Conservation (phyloP, 2,329 filamentous ascomycete species). For the Setomelanomma holmii region DNA sequence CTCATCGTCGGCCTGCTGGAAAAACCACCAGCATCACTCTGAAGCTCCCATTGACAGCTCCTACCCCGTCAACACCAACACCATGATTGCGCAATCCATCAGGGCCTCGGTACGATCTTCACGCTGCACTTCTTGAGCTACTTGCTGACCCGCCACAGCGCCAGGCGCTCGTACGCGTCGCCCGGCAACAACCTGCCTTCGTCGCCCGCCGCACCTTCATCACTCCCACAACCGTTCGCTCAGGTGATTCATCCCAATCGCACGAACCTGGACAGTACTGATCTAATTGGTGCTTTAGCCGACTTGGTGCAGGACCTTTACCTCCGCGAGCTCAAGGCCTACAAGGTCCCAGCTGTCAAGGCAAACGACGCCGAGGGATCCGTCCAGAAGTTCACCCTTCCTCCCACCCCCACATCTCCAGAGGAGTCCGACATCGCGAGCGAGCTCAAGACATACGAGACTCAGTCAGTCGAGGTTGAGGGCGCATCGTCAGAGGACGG, state of each 20-base stretch:
- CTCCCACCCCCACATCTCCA: slow-evolving; percentile 83
- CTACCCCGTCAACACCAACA: slow-evolving; percentile 40
- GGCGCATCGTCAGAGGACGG: slow-evolving; percentile 70
- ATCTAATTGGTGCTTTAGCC: slow-evolving; percentile 64
- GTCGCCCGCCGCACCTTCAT: slow-evolving; percentile 69
- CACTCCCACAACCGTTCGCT: slow-evolving; percentile 65
- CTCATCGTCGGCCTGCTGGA: slow-evolving; percentile 14
- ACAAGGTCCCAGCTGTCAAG: slow-evolving; percentile 87
- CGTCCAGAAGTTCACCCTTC: slow-evolving; percentile 84
- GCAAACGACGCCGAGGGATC: slow-evolving; percentile 86
- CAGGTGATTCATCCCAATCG: slow-evolving; percentile 60
- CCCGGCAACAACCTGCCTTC: slow-evolving; percentile 62
- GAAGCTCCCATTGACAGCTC: slow-evolving; percentile 43
- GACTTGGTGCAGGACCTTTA: slow-evolving; percentile 98
- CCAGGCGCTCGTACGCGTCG: slow-evolving; percentile 66
- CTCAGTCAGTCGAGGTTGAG: slow-evolving; percentile 92
- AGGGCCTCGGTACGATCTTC: slow-evolving; percentile 63
- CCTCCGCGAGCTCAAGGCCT: slow-evolving; percentile 92
- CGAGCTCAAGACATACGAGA: slow-evolving; percentile 94
- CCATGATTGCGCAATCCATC: slow-evolving; percentile 68
- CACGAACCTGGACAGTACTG: slow-evolving; percentile 29
- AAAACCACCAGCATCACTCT: slow-evolving; percentile 28
- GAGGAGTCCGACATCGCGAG: slow-evolving; percentile 93
- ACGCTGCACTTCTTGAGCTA: slow-evolving; percentile 8
- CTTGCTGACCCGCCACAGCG: slow-evolving; percentile 56